phyloP scores from a whole-genome alignment of 768 basidiomycete species.

The Boletellus emodensis region DNA sequence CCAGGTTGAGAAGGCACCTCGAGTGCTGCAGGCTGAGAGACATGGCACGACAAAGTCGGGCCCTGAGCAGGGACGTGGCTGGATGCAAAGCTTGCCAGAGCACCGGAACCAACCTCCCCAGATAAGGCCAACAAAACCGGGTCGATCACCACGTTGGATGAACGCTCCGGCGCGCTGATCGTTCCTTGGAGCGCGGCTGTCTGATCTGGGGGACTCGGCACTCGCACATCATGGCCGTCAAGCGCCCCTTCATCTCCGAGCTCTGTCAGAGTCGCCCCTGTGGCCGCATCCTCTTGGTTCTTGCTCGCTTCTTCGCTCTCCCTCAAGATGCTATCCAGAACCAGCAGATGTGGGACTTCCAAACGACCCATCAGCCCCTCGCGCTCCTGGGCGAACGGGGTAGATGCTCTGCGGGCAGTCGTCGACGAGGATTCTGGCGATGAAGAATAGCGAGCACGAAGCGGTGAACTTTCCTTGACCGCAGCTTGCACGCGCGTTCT shows the following conservation, averaged over 20 bases:
- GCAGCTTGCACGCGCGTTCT: background rate
- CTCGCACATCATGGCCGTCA: background rate
- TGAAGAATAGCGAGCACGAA: background rate
- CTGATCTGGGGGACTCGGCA: background rate
- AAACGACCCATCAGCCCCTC: conserved; percentile 31
- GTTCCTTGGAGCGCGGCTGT: background rate
- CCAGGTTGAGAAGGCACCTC: background rate
- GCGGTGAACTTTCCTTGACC: background rate
- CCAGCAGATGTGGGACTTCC: conserved; percentile 28
- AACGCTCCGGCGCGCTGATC: background rate
- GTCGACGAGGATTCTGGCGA: background rate
- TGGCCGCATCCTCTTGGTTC: conserved; percentile 10
- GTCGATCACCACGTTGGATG: conserved; percentile 26
- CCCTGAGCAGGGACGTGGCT: background rate
- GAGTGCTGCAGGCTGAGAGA: background rate
- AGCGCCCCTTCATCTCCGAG: conserved; percentile 4
- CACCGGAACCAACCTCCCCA: conserved; percentile 2
- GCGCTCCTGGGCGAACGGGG: background rate
- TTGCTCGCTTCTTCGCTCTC: conserved; percentile 26
- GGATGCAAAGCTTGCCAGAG: background rate
- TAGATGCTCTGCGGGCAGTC: background rate
- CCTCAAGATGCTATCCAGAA: conserved; percentile 35
- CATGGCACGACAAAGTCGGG: background rate
- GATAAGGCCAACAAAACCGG: conserved; percentile 29
- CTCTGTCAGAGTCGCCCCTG: background rate